Conservation (phyloP, 345 rosid genomes). For the Aegle marmelos region DNA sequence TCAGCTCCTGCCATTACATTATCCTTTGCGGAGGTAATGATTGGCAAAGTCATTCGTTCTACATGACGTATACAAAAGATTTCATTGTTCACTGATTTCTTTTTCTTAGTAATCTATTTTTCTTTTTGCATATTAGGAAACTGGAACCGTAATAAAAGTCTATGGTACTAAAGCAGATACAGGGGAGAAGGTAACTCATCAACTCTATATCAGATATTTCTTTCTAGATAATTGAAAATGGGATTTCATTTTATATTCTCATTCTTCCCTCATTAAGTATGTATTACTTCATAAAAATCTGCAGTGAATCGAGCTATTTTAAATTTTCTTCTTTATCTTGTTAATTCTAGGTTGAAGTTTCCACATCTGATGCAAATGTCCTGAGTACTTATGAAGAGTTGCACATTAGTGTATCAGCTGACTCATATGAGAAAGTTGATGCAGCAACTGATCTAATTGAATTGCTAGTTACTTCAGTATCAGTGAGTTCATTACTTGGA, state of each 20-base stretch:
- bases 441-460: slow-evolving; percentile 79
- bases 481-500: slow-evolving; percentile 53
- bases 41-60: not conserved
- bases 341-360: slow-evolving; percentile 63
- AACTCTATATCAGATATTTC: not conserved
- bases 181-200: slow-evolving; percentile 62
- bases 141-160: slow-evolving; percentile 72
- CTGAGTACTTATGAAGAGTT: slow-evolving; percentile 56
- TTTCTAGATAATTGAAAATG: not conserved
- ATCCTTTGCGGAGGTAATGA: not conserved
- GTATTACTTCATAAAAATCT: not conserved
- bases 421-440: slow-evolving; percentile 84
- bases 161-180: slow-evolving; percentile 52
- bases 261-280: not conserved
- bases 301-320: not conserved
- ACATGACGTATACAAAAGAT: not conserved
- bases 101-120: not conserved
- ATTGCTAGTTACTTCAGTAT: slow-evolving; percentile 68
- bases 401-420: slow-evolving; percentile 67
- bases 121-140: slow-evolving; percentile 55
- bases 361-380: slow-evolving; percentile 54
- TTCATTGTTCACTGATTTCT: not conserved
- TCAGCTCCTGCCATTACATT: not conserved
- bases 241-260: not conserved
- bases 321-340: not conserved